Evolutionary conservation across 2,329 filamentous ascomycete genomes (phyloP).

Genomic region (Aspergillus floridensis): DNA sequence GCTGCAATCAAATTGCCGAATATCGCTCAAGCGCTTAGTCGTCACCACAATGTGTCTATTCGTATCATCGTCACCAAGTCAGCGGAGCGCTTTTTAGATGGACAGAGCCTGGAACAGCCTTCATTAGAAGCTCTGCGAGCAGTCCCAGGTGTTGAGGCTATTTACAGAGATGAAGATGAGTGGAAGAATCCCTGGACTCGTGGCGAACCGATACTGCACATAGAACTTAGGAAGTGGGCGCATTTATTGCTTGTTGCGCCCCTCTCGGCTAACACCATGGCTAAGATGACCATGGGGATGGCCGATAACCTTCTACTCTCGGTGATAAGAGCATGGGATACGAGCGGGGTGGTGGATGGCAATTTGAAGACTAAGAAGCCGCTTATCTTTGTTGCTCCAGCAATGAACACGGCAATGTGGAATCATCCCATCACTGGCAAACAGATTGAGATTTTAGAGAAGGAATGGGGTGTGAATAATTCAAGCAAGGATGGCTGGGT

Average conservation of each 20-base stretch:
- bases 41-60: constrained; percentile 62
- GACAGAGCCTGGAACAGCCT: constrained; percentile 76
- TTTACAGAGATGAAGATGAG: constrained; percentile 83
- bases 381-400: constrained; percentile 71
- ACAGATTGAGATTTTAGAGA: constrained; percentile 67
- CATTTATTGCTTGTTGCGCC: constrained; percentile 78
- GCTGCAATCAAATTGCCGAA: constrained; percentile 80
- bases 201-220: constrained; percentile 80
- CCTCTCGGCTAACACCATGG: constrained; percentile 78
- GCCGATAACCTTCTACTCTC: constrained; percentile 71
- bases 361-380: constrained; percentile 46
- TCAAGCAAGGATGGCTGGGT: constrained; percentile 55
- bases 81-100: constrained; percentile 71
- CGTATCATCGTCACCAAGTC: constrained; percentile 77
- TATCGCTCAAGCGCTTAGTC: constrained; percentile 55
- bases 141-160: constrained; percentile 70
- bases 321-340: constrained; percentile 86
- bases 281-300: constrained; percentile 76
- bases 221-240: constrained; percentile 80
- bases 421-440: constrained; percentile 73
- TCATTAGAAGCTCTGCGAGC: constrained; percentile 56
- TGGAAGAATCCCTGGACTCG: constrained; percentile 76
- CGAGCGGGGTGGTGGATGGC: constrained; percentile 58
- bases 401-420: constrained; percentile 94
- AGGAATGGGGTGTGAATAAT: constrained; percentile 66